phyloP scores from a whole-genome alignment of 2,329 filamentous ascomycete genomes.

The Microsporum canis region DNA sequence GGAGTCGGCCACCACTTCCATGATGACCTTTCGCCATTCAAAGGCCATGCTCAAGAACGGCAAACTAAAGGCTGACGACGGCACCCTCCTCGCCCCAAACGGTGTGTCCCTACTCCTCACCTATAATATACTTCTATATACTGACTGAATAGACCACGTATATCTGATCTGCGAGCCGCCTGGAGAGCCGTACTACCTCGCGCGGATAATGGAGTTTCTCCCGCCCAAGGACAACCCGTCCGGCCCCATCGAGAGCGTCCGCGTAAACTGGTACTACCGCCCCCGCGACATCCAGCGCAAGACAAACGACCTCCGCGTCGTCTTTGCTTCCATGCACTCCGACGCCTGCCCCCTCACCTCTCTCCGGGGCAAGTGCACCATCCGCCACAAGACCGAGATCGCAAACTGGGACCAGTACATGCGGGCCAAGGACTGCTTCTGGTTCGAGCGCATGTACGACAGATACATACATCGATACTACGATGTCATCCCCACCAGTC shows the following conservation, averaged over 20 bases:
- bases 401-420: conserved; percentile 71
- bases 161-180: conserved; percentile 96
- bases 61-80: conserved; percentile 79
- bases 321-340: conserved; percentile 98
- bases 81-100: conserved; percentile 69
- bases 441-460: conserved; percentile 96
- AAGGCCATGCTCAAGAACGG: conserved; percentile 60
- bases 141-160: conserved; percentile 54
- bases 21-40: conserved; percentile 74
- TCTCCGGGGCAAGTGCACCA: conserved; percentile 83
- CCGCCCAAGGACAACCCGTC: conserved; percentile 63
- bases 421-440: conserved; percentile 77
- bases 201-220: conserved; percentile 96
- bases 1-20: conserved; percentile 54
- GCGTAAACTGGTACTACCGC: conserved; percentile 97
- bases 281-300: conserved; percentile 92
- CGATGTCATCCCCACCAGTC: conserved; percentile 82
- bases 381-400: conserved; percentile 81
- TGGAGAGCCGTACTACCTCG: conserved; percentile 94
- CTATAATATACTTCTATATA: conserved; percentile 10
- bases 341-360: conserved; percentile 88
- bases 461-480: conserved; percentile 97
- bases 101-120: conserved; percentile 48
- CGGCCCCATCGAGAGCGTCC: conserved; percentile 69
- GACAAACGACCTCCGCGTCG: conserved; percentile 75